Conservation (phyloP, 768 basidiomycete genomes). For the Amanita phalloides region DNA sequence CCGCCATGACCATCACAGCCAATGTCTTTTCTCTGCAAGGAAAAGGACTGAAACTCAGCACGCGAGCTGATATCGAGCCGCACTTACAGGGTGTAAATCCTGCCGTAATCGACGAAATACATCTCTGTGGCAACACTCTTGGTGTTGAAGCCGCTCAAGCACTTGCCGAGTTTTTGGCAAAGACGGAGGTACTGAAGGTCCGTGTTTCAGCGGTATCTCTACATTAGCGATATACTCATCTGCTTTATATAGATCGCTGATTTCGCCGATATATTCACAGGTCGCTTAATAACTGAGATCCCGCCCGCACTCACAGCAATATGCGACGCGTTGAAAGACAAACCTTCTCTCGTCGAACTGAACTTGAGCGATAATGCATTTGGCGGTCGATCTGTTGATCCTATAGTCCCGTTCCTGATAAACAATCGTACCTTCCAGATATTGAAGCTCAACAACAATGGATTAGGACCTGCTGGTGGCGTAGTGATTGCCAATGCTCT, state of each 20-base stretch:
- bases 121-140: conserved; percentile 89
- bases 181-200: conserved; percentile 63
- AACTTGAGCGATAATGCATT: conserved; percentile 96
- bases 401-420: conserved; percentile 83
- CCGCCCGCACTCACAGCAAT: conserved; percentile 81
- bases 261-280: conserved; percentile 97
- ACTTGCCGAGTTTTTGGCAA: conserved; percentile 68
- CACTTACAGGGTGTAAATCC: conserved; percentile 59
- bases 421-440: conserved; percentile 74
- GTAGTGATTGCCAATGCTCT: conserved; percentile 78
- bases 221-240: background rate
- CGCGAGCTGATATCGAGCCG: conserved; percentile 64
- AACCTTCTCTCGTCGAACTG: conserved; percentile 74
- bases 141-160: conserved; percentile 85
- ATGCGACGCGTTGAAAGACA: conserved; percentile 77
- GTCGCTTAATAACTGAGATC: conserved; percentile 92
- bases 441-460: conserved; percentile 93
- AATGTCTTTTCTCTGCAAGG: conserved; percentile 40
- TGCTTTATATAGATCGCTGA: conserved; percentile 66
- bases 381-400: conserved; percentile 89
- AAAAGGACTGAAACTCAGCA: conserved; percentile 71
- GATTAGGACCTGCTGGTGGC: conserved; percentile 87
- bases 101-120: conserved; percentile 69
- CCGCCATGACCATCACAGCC: conserved; percentile 8
- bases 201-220: conserved; percentile 11